phyloP scores from a whole-genome alignment of 257 asterid genomes.

The Nicotiana knightiana region DNA sequence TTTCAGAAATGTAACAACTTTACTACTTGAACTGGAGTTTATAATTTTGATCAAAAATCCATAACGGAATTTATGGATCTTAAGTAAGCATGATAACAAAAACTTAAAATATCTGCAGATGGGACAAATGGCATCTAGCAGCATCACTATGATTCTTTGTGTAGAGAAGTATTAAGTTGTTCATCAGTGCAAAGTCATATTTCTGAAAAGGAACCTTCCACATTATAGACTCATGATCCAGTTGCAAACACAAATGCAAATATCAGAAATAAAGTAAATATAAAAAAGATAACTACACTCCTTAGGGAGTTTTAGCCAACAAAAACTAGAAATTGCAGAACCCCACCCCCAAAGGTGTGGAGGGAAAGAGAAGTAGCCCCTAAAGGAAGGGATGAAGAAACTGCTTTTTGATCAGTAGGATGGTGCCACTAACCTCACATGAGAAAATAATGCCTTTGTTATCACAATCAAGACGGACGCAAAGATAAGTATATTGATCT shows the following conservation, averaged over 20 bases:
- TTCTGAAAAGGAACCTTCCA: neutral
- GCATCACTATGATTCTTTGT: neutral
- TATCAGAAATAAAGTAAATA: neutral
- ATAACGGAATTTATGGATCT: no score
- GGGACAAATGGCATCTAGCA: neutral
- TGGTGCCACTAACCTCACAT: slow-evolving; percentile 63
- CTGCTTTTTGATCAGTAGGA: slow-evolving; percentile 4
- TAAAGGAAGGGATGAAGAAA: neutral
- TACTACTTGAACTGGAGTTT: no score
- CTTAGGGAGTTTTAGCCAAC: neutral
- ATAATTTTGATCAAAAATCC: no score
- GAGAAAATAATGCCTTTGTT: slow-evolving; percentile 84
- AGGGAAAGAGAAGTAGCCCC: neutral
- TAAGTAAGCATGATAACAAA: no score
- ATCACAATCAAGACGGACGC: slow-evolving; percentile 91
- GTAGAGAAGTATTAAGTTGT: slow-evolving; percentile 8
- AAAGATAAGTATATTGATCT: slow-evolving; percentile 76
- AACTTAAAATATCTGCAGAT: neutral
- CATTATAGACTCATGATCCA: neutral
- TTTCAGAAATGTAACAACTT: neutral
- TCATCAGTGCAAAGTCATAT: neutral
- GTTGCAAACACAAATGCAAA: neutral
- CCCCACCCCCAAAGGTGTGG: neutral
- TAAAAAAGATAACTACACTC: neutral
- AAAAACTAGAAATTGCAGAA: neutral